Base-by-base conservation (phyloP, 345 rosid species). In the Eucalyptus pumila region DNA sequence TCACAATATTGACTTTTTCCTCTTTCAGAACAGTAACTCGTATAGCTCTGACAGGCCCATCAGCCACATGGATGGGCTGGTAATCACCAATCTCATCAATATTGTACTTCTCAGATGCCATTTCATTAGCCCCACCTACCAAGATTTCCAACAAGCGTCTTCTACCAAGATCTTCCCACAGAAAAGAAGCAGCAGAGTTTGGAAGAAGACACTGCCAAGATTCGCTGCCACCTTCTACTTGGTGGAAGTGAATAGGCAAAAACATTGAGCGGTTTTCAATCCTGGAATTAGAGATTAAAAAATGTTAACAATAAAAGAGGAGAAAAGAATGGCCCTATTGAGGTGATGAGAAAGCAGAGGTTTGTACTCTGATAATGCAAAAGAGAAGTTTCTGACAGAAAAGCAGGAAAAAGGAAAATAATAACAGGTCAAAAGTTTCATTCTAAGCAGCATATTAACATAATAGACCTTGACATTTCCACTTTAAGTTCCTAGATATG, bases 161-260 rank as follows among this genome's bases (percentile, higher is more conserved):
- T 91, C 96, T 94, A 92, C 99, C 98, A 91, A 97, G 94, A 94
- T 97, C 96, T 92, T 98, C 99, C 99, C 99, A 97, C 44, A 93
- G 94, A 95, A 97, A 98, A 86, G 99, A 94, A 93, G 95, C 95
- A 88, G 99, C 97, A 34, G 99, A 90, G n/a, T 93, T 94, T 62
- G 99, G 99, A 87, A 94, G 96, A 91, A 98, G 96, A 92, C 93
- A 94, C 92, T 95, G 95, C 99, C 99, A 98, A 56, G 98, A 94
- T 92, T 97, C 95, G 88, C 92, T 91, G 87, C 90, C 87, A 90
- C 97, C 96, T 88, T 93, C 96, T 37, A 92, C 99, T 95, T 98
- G 99, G 89, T 96, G 96, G 91, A 94, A 95, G 86, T 91, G 98
- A 90, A 97, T 92, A 80, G 99, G 96, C 91, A 97, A 93, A 91